Conservation (phyloP, 176 grass and related monocot genomes). For the Zea luxurians region DNA sequence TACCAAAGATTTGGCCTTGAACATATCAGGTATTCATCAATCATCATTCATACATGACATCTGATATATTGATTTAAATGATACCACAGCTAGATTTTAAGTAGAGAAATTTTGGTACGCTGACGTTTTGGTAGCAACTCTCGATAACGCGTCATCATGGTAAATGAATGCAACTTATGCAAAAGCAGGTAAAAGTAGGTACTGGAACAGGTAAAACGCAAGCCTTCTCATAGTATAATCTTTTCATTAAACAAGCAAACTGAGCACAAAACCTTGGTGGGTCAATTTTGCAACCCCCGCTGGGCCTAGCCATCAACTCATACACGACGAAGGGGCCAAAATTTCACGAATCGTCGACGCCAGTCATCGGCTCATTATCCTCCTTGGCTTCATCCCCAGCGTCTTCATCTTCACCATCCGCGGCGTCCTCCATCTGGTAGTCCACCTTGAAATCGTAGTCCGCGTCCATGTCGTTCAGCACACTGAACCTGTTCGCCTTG, state of each 20-base stretch:
- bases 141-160: not conserved
- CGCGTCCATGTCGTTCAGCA: slow-evolving; percentile 44
- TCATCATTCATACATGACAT: too few species aligned
- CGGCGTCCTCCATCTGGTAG: slow-evolving; percentile 50
- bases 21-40: too few species aligned
- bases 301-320: not conserved
- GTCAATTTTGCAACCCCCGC: not conserved
- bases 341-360: slow-evolving; percentile 43
- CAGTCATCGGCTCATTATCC: slow-evolving; percentile 46
- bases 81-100: too few species aligned
- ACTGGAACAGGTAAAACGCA: not conserved
- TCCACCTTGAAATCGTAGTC: slow-evolving; percentile 57
- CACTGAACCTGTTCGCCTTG: slow-evolving; percentile 42
- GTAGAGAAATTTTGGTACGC: too few species aligned
- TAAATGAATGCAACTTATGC: not conserved
- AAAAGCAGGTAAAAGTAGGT: not conserved
- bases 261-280: not conserved
- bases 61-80: too few species aligned
- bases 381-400: slow-evolving; percentile 16
- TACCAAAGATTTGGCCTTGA: too few species aligned
- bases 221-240: not conserved
- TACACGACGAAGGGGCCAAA: not conserved
- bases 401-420: not conserved
- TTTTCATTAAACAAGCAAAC: not conserved
- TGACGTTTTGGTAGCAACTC: not conserved